Conservation (phyloP, 441 rosid genomes). For the Erysimum cheiri region DNA sequence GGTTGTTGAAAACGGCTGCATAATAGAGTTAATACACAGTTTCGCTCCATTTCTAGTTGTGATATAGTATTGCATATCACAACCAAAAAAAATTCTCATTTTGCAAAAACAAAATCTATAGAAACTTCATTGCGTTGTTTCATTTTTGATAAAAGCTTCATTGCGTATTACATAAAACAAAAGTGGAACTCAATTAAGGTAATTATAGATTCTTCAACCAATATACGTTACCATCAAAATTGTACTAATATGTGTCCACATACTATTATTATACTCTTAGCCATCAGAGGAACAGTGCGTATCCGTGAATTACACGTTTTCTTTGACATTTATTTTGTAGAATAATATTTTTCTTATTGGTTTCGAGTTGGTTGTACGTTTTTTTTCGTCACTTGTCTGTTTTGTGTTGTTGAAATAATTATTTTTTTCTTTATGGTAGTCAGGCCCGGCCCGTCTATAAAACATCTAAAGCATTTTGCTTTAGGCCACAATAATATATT, state of each 20-base stretch:
- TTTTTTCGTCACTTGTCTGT: conserved; percentile 17
- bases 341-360: background rate
- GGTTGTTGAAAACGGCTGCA: conserved; percentile 19
- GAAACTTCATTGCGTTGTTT: background rate
- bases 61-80: background rate
- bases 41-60: background rate
- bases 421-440: background rate
- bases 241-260: background rate
- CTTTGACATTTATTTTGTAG: conserved; percentile 14
- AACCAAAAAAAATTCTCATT: background rate
- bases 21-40: background rate
- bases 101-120: background rate
- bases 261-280: conserved; percentile 22
- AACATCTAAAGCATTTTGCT: too few species aligned
- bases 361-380: conserved; percentile 21
- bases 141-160: background rate
- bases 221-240: background rate
- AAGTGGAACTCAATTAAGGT: background rate
- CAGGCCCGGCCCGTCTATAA: too few species aligned
- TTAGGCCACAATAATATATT: too few species aligned
- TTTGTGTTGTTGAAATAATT: conserved; percentile 5
- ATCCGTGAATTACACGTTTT: conserved; percentile 40
- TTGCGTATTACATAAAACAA: background rate
- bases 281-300: conserved; percentile 35
- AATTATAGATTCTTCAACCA: background rate